Conservation (phyloP, 495 filamentous ascomycete genomes). For the Jackrogersella multiformis region DNA sequence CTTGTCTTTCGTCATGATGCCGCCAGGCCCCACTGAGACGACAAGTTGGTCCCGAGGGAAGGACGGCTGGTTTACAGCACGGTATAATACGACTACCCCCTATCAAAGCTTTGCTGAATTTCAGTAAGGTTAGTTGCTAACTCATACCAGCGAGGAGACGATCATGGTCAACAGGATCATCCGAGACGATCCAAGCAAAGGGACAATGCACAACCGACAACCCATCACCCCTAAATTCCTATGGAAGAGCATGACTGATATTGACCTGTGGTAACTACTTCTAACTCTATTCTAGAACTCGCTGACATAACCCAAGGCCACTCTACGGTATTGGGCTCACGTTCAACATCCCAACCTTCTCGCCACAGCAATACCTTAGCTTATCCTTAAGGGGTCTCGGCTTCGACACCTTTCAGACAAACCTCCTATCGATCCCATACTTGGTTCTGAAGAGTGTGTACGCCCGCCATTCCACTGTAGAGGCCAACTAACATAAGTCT, state of each 20-base stretch:
- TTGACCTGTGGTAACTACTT: constrained; percentile 69
- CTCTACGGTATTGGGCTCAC: constrained; percentile 73
- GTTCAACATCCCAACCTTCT: constrained; percentile 68
- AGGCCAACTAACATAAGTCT: constrained; percentile 12
- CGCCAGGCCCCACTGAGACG: constrained; percentile 76
- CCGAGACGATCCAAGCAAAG: constrained; percentile 75
- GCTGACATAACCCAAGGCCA: constrained; percentile 52
- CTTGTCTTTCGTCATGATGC: constrained; percentile 72
- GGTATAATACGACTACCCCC: constrained; percentile 35
- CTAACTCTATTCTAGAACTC: not conserved
- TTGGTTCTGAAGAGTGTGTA: constrained; percentile 49
- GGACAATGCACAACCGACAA: constrained; percentile 68
- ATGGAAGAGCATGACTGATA: constrained; percentile 71
- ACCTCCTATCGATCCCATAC: constrained; percentile 57
- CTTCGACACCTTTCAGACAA: constrained; percentile 75
- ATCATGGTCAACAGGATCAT: constrained; percentile 80
- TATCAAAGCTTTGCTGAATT: not conserved
- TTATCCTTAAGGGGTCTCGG: constrained; percentile 70
- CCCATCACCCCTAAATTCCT: constrained; percentile 68
- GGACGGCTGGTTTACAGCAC: constrained; percentile 75
- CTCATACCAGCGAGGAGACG: constrained; percentile 60
- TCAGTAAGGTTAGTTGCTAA: constrained; percentile 18
- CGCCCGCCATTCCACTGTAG: not conserved
- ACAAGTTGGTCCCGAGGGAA: constrained; percentile 67
- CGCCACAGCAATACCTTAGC: constrained; percentile 70